phyloP scores from a whole-genome alignment of 2,329 filamentous ascomycete species.

The Aaosphaeria arxii region DNA sequence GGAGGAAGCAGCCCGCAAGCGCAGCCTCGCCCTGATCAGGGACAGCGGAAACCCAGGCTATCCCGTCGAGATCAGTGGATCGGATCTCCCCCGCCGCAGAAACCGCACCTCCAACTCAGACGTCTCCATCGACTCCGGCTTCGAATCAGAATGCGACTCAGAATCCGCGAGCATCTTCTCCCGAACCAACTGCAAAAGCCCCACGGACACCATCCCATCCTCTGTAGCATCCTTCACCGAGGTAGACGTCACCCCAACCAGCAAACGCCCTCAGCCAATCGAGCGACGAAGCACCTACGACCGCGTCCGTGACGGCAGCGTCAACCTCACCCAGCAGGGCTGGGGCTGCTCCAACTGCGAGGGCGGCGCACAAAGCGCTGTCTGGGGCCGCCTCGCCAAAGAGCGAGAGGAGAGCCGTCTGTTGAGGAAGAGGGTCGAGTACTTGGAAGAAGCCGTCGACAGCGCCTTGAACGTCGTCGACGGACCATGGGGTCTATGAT shows the following conservation, averaged over 20 bases:
- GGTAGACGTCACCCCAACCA: slow-evolving; percentile 23
- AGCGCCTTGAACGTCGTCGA: slow-evolving; percentile 54
- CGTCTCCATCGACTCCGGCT: slow-evolving; percentile 54
- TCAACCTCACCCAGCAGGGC: slow-evolving; percentile 19
- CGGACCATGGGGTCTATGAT: slow-evolving; percentile 21
- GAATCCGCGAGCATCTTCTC: slow-evolving; percentile 42
- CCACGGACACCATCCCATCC: slow-evolving; percentile 29
- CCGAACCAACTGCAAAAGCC: slow-evolving; percentile 37
- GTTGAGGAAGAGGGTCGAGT: slow-evolving; percentile 51
- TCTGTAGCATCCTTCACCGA: slow-evolving; percentile 34
- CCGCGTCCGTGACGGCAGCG: slow-evolving; percentile 42
- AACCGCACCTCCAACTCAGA: slow-evolving; percentile 34
- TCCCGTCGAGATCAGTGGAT: neutral
- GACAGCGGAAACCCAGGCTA: slow-evolving; percentile 6
- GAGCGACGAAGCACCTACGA: slow-evolving; percentile 32
- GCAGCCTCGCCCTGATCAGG: slow-evolving; percentile 27
- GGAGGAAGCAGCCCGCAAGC: slow-evolving; percentile 33
- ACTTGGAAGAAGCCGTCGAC: slow-evolving; percentile 55
- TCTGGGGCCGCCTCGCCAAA: slow-evolving; percentile 52
- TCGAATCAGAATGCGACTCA: slow-evolving; percentile 57
- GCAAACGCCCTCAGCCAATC: slow-evolving; percentile 25
- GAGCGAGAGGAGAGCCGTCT: slow-evolving; percentile 56
- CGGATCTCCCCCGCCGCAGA: slow-evolving; percentile 17
- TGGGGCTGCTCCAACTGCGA: slow-evolving; percentile 36
- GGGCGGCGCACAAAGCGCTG: slow-evolving; percentile 38